A percentile compares a stretch with the other conserved stretches of the same genome.
These are phyloP conservation scores for Pichia sp. DNA, from an alignment of 1,139 yeast species.

Conservation along the genomic window DNA sequence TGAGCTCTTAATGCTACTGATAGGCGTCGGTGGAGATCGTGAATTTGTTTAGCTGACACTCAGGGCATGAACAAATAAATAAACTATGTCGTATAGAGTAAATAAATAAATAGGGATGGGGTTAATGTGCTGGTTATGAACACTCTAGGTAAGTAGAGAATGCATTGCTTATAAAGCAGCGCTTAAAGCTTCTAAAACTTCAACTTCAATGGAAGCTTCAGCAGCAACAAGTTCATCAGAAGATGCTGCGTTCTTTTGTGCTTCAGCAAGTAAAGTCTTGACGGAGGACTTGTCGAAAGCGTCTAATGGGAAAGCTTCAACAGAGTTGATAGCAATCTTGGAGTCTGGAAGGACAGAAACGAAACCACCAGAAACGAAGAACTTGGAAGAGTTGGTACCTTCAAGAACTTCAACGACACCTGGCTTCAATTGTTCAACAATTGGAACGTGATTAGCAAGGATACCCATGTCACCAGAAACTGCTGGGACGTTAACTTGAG, in stretches of 20 bases:
- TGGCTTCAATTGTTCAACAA: slow-evolving; percentile 93
- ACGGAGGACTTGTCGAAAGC: slow-evolving; percentile 79
- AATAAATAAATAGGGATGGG: slow-evolving; percentile 1
- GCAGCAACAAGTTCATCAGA: slow-evolving; percentile 87
- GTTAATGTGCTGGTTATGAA: background rate
- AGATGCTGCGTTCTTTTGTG: slow-evolving; percentile 84
- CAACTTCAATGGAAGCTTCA: slow-evolving; percentile 92
- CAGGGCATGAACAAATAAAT: background rate
- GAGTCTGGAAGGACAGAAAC: slow-evolving; percentile 97
- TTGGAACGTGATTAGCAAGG: slow-evolving; percentile 96
- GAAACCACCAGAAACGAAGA: slow-evolving; percentile 93
- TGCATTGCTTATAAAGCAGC: slow-evolving; percentile 76
- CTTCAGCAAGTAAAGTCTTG: slow-evolving; percentile 80
- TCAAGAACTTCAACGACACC: slow-evolving; percentile 92
- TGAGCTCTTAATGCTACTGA: too few species aligned
- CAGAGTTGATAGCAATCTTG: slow-evolving; percentile 82
- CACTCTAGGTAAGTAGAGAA: slow-evolving; percentile 30
- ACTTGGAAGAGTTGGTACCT: slow-evolving; percentile 68
- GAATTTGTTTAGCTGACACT: too few species aligned
- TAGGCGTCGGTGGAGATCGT: too few species aligned
- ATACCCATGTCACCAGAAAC: slow-evolving; percentile 97
- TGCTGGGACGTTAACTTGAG: slow-evolving; percentile 96
- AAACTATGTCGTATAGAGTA: background rate
- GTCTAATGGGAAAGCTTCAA: slow-evolving; percentile 92
- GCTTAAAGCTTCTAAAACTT: slow-evolving; percentile 91